Evolutionary conservation across 768 basidiomycete genomes (phyloP).

Genomic region (Leccinum uliginosum): DNA sequence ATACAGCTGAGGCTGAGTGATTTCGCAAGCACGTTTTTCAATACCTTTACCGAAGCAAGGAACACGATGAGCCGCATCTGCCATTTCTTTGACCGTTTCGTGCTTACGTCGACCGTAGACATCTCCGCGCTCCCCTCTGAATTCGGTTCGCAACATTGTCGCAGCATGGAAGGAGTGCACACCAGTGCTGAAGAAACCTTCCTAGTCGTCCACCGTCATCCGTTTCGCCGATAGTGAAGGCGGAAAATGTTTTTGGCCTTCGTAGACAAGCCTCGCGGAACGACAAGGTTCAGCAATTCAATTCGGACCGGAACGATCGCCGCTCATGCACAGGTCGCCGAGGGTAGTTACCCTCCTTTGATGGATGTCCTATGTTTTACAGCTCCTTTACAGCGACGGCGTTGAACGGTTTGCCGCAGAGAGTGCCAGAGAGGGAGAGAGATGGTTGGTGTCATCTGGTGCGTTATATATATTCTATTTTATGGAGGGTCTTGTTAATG

Average conservation of each 20-base stretch:
- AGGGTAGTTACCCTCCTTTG: constrained; percentile 41
- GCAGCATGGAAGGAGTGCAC: constrained; percentile 78
- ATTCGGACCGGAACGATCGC: constrained; percentile 70
- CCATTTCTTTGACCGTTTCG: constrained; percentile 41
- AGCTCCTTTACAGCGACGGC: constrained; percentile 86
- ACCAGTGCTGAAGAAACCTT: constrained; percentile 35
- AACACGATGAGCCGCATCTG: constrained; percentile 20
- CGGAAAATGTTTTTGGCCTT: constrained; percentile 32
- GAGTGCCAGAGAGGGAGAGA: constrained; percentile 76
- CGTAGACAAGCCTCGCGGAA: constrained; percentile 28
- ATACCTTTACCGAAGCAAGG: constrained; percentile 37
- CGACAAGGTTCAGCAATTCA: constrained; percentile 16
- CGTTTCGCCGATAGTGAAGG: constrained; percentile 32
- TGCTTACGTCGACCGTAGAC: constrained; percentile 59
- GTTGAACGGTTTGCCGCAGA: constrained; percentile 88
- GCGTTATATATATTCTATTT: constrained; percentile 24
- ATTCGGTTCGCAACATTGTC: constrained; percentile 75
- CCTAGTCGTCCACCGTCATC: constrained; percentile 36
- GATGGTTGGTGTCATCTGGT: constrained; percentile 91
- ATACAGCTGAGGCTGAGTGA: constrained; percentile 35
- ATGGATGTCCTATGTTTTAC: constrained; percentile 79
- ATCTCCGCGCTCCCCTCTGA: constrained; percentile 68
- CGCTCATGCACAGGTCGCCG: constrained; percentile 54
- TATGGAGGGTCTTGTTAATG: neutral
- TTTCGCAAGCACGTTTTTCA: constrained; percentile 35